Evolutionary conservation across 345 rosid species (phyloP), one percentile per base, ranked within the genome.

Genomic region (Angophora floribunda): DNA sequence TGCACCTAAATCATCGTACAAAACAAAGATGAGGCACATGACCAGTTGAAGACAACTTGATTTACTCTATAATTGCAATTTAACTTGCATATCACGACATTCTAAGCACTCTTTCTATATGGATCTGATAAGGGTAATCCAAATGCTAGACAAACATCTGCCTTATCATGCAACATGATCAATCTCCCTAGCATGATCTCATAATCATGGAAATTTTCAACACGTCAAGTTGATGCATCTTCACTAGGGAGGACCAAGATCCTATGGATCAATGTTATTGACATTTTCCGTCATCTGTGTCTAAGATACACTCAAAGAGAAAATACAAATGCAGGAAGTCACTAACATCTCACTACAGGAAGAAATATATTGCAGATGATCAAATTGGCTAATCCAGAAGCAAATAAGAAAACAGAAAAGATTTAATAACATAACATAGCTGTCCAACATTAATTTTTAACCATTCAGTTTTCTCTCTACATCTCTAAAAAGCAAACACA

Each of bases 1-100:
- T 70, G 96, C 91, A 88, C 98, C 98, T 95, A 94, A 89, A 91
- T 85, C 85, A 51, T 32, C 65, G 85, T 15, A 50, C 21, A 52
- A 80, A 61, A 21, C 61, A 28, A 36, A 61, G 16, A 15, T 26
- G 63, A 89, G 36, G 91, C 10, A 9, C 75, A 63, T 63, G 36
- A 63, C 75, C 75, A 63, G 75, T n/a, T 3, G n/a, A 1, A 75
- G 49, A 41, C 84, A 41, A 41, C 15, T 75, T 10, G 28, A 75
- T 75, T 75, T 75, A 6, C 49, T 36, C 49, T 41, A 10, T 75
- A 75, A 75, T 14, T 75, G 6, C 49, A 41, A 75, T 21, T 75
- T 75, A 75, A 75, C 49, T 75, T 14, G 0, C 0, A 5, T 28
- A 75, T 75, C 84, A 21, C 84, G 41, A 26, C 65, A 75, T 75